Base-by-base conservation (phyloP, 2,329 filamentous ascomycete genomes). In the Epichloe gansuensis region DNA sequence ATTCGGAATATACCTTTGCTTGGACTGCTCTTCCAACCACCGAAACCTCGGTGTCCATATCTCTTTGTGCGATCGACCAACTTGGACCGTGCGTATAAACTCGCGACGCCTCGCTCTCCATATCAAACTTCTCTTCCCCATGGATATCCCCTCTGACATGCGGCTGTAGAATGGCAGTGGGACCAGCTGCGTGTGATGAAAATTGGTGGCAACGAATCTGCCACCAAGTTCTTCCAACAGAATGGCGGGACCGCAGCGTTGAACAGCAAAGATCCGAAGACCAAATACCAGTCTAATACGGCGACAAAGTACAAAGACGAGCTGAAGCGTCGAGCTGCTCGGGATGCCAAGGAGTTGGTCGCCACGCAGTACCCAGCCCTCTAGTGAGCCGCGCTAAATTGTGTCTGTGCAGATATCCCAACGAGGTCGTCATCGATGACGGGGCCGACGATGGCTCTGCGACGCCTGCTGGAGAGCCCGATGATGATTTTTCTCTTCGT, bases 401-500 rank as follows among this genome's bases (percentile, higher is more conserved):
- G 49, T 53, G 45, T 43, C 4, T 44, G 25, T 28, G 6, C 63
- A 95, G 90, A 62, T 88, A 85, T 69, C 91, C 91, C 11, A 77
- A 81, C 37, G 88, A 95, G 67, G 91, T 97, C 34, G 80, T 91
- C 25, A 83, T 96, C 59, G 86, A 83, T 53, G 93, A 97, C 62
- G 75, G 80, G 35, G 75, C 78, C 57, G 78, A 82, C 48, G 84
- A 88, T 55, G 83, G 80, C 59, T 75, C 81, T 39, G 81, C 78
- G 59, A 94, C 89, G 11, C 88, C 91, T n/a, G 80, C 86, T 46
- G 86, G 83, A 59, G 90, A 95, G 60, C 77, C 81, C 23, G 91
- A 96, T 61, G 91, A 96, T 64, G 93, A 97, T 67, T 98, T 98
- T 98, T 98, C 72, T 95, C 91, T 9, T 96, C 90, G 0, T 98